Evolutionary conservation across 345 rosid species (phyloP), one percentile per base, ranked within the genome.

Genomic region (Aquilaria yunnanensis): DNA sequence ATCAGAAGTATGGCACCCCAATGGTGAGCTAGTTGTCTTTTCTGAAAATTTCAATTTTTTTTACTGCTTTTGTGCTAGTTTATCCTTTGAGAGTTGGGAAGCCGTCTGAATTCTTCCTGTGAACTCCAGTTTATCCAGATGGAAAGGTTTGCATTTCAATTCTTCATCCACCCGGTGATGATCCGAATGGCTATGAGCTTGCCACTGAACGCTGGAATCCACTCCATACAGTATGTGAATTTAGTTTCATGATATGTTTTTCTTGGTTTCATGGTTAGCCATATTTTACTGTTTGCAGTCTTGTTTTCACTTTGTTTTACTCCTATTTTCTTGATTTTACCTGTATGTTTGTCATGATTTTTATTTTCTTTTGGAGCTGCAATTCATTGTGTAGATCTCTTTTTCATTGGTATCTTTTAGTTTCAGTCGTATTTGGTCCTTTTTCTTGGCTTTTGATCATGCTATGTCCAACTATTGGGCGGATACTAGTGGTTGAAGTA

Each of bases 131-230:
- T 52, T 94, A 94, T 68, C 56, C 88, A 10, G 96, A 94, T 78
- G 99, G 99, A 32, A 87, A 85, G 52, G 99, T 94, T 69, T 94
- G 99, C 79, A 94, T 94, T 62, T 94, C 99, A 14, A 90, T 94
- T 71, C 96, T 94, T 64, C 97, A 94, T 74, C 99, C 99, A 54
- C 99, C 99, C 4, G 99, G 99, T 56, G 97, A 90, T 57, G 99
- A 94, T 73, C 99, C 97, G 50, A 88, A 82, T 50, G 99, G 99
- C 57, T 93, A 94, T 60, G 99, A 94, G 78, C 91, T 94, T 77
- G 97, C 99, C 65, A 90, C 90, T 64, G 99, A 94, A 59, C 95
- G 99, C 8, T 94, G 97, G 97, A 83, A 72, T 68, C 99, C 97
- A 32, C 95, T 94, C 60, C 97, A 94, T 72, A 94, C 99, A 0